These are phyloP conservation scores for Cerrena zonata DNA, from an alignment of 1,284 basidiomycete species.

Conservation along the genomic window DNA sequence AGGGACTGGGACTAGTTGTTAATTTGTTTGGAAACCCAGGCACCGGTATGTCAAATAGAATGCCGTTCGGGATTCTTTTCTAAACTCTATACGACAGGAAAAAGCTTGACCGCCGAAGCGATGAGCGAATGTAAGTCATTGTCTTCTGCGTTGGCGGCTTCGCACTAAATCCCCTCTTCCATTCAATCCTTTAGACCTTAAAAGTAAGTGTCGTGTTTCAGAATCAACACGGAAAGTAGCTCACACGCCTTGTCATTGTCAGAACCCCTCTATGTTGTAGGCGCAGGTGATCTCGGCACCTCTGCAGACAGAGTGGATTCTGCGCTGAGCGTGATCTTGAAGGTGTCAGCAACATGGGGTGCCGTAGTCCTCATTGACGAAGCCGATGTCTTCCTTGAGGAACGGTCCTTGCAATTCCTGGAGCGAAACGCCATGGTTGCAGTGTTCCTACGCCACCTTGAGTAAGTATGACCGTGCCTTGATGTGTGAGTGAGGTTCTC, in stretches of 20 bases:
- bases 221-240: neutral
- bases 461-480: slow-evolving; percentile 15
- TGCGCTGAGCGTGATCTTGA: slow-evolving; percentile 24
- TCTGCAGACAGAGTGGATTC: slow-evolving; percentile 32
- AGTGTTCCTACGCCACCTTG: slow-evolving; percentile 34
- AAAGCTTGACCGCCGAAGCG: slow-evolving; percentile 50
- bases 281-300: slow-evolving; percentile 58
- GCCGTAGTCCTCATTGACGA: slow-evolving; percentile 63
- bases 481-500: neutral
- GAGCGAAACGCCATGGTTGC: slow-evolving; percentile 64
- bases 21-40: slow-evolving; percentile 61
- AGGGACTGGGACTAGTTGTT: slow-evolving; percentile 56
- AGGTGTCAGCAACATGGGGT: slow-evolving; percentile 56
- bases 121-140: slow-evolving; percentile 30
- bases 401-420: slow-evolving; percentile 53
- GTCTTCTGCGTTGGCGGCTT: neutral
- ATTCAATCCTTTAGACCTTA: neutral
- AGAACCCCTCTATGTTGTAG: slow-evolving; percentile 50
- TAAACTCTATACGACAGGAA: slow-evolving; percentile 25
- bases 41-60: slow-evolving; percentile 25
- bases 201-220: slow-evolving; percentile 1
- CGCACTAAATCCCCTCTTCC: neutral
- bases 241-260: neutral
- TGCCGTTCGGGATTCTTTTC: neutral
- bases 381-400: slow-evolving; percentile 52